These are phyloP conservation scores for Wickerhamiella kazuoi DNA, from an alignment of 805 yeast species.

Conservation along the genomic window DNA sequence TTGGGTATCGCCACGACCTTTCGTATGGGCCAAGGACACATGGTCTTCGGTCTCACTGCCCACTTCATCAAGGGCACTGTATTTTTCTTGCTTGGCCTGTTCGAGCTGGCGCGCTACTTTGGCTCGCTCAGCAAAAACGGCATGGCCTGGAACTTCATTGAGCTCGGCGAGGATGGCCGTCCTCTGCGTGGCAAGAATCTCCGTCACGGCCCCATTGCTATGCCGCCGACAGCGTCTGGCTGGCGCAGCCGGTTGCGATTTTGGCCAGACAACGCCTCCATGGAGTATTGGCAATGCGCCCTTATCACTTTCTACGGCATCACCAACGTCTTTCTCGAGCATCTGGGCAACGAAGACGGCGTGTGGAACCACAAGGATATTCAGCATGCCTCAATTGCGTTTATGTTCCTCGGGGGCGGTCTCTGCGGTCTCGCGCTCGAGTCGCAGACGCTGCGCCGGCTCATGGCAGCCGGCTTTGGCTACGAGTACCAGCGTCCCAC, in stretches of 20 bases:
- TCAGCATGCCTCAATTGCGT: conserved; percentile 82
- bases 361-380: conserved; percentile 79
- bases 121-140: conserved; percentile 66
- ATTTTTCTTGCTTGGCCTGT: conserved; percentile 54
- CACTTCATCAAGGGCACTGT: conserved; percentile 95
- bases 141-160: conserved; percentile 70
- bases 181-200: neutral
- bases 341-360: conserved; percentile 60
- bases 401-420: conserved; percentile 82
- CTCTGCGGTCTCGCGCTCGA: conserved; percentile 78
- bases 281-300: conserved; percentile 72
- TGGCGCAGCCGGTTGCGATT: conserved; percentile 3
- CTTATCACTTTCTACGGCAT: conserved; percentile 75
- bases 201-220: neutral
- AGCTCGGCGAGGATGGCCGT: neutral
- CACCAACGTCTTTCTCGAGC: conserved; percentile 83
- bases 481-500: conserved; percentile 3
- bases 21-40: conserved; percentile 46
- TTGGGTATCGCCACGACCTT: conserved; percentile 49
- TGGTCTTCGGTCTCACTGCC: conserved; percentile 70
- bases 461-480: conserved; percentile 12
- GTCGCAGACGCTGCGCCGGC: conserved; percentile 21
- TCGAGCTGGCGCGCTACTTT: conserved; percentile 71
- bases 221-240: conserved; percentile 1
- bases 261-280: conserved; percentile 36